phyloP scores from a whole-genome alignment of 306 rosid species.

The Quercus berberidifolia region DNA sequence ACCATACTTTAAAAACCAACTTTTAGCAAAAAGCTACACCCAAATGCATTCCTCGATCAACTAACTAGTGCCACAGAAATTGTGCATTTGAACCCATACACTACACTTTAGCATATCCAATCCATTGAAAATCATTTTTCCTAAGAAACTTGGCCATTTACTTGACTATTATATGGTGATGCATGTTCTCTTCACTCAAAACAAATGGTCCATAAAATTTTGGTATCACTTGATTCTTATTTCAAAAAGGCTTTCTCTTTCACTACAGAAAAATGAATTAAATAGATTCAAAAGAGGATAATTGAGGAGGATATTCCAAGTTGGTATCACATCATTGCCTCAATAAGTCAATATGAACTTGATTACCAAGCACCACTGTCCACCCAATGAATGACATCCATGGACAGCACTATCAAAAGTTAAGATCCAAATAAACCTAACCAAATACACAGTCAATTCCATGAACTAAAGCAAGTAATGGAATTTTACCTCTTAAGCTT shows the following conservation, averaged over 20 bases:
- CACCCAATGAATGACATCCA: no score
- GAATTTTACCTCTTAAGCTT: conserved; percentile 45
- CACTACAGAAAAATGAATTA: neutral
- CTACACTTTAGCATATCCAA: neutral
- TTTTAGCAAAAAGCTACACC: no score
- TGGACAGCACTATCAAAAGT: neutral
- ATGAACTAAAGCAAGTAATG: neutral
- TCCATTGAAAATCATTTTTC: neutral
- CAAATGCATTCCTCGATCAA: neutral
- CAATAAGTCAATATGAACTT: neutral
- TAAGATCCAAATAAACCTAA: neutral
- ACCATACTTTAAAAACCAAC: no score
- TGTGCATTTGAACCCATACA: neutral
- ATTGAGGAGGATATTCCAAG: neutral
- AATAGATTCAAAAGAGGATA: neutral
- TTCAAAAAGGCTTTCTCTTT: neutral
- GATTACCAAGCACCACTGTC: neutral
- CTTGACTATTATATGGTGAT: neutral
- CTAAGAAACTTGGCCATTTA: neutral
- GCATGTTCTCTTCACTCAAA: neutral
- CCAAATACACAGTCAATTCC: neutral
- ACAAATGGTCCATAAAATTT: neutral
- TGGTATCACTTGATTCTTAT: neutral
- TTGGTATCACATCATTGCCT: neutral
- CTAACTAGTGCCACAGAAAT: neutral